Evolutionary conservation across 768 basidiomycete species (phyloP), one percentile per base, ranked within the genome.

Genomic region (Agrocybe praecox): DNA sequence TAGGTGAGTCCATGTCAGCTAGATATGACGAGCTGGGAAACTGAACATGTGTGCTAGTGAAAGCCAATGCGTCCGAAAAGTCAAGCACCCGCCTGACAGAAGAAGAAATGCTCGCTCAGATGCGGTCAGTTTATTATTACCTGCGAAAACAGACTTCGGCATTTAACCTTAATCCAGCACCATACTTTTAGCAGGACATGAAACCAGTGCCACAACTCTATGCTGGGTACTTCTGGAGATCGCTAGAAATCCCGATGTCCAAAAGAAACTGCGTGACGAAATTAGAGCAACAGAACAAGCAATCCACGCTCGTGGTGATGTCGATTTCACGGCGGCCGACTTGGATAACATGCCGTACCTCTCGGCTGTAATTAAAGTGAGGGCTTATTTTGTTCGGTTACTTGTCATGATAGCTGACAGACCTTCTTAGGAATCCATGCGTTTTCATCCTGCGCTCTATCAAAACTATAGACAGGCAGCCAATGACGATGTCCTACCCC

Each of bases 211-310:
- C 3, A 83, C 78, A 34, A 76, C 80, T 1, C 51, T 87, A 26
- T 76, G 77, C 53, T 92, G 87, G 86, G 76, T 82, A 7, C 69
- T 92, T 8, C 74, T 86, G 53, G 84, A 87, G 61, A 76, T 94
- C 4, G 80, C 86, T 2, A 78, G 74, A 40, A 71, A 85, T 58
- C 85, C 81, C 0, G 74, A 83, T 18, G 68, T 84, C 2, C 90
- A 94, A 65, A 69, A 71, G 2, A 79, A 76, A 46, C 80, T 93
- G 19, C 83, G 91, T 15, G 72, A 74, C 0, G 90, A 92, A 69
- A 78, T 87, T 42, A 65, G 75, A n/a, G 61, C 63, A 17, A 73
- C 72, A 22, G 71, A 77, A 62, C 62, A 61, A 46, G 64, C 63
- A 32, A 72, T 74, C 45, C 70, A 65, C 62, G 73, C 64, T 49